Base-by-base conservation (phyloP, 2,329 filamentous ascomycete species). In the Bertia moriformis region DNA sequence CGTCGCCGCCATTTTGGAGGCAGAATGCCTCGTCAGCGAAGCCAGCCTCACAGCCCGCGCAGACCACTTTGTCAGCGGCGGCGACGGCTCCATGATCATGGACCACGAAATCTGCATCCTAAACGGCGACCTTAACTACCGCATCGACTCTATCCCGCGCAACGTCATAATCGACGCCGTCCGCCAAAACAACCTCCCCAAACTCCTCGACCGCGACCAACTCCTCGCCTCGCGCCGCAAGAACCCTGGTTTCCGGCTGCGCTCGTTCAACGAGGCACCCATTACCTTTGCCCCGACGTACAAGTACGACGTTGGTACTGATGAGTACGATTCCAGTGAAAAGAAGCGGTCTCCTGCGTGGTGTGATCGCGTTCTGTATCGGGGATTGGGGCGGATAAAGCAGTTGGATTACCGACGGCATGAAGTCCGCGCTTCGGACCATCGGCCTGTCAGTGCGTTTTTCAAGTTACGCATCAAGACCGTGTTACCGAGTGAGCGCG, bases 61-160 rank as follows among this genome's bases (percentile, higher is more conserved):
- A 27, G 84, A 94, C 55, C 82, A 76, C 45, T 98, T 81, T 52
- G 73, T 87, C 4, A 84, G 86, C 18, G 91, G 91, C n/a, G 91
- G 91, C 35, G 91, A 98, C 54, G 91, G 91, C 4, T 80, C 78
- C 30, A 87, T 95, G 80, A 84, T 98, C 42, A 68, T 96, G 42
- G 91, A 98, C 52, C 91, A 98, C 53, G 91, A 98, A 59, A 81
- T 98, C n/a, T 95, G 89, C 56, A 77, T 98, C 37, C 62, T 96
- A 32, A 96, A 96, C 50, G 91, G 91, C 19, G 91, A 98, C 55
- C 69, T 98, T 38, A 98, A 98, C 60, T 98, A 98, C 58, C 87
- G 91, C 44, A 96, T 98, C 51, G 91, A 98, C 56, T 87, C 88
- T 18, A 95, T 96, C 75, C 86, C 86, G 14, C 83, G 91, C 38